phyloP scores from a whole-genome alignment of 192 early-diverging fungal species.

The Gaertneriomyces sp. region DNA sequence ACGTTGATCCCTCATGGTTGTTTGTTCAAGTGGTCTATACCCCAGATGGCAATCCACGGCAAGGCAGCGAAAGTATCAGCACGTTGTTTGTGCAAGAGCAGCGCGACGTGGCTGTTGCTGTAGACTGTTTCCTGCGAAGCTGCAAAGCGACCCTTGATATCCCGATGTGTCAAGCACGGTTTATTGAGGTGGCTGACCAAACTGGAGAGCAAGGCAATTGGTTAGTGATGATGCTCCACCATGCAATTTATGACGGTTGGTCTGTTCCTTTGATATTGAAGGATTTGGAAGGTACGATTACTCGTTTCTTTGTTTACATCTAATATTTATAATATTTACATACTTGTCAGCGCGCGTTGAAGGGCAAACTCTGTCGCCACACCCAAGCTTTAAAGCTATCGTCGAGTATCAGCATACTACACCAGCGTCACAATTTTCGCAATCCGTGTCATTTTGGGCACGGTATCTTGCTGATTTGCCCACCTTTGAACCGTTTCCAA shows the following conservation, averaged over 20 bases:
- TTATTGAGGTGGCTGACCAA: not conserved
- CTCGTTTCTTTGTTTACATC: not conserved
- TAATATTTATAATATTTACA: too few species aligned
- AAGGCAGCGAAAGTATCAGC: not conserved
- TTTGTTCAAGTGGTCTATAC: not conserved
- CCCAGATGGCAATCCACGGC: slow-evolving; percentile 1
- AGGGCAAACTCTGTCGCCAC: not conserved
- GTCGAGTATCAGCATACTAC: not conserved
- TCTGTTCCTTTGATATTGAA: slow-evolving; percentile 17
- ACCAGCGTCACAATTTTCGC: not conserved
- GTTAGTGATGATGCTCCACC: slow-evolving; percentile 13
- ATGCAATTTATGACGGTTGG: slow-evolving; percentile 23
- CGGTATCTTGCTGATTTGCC: slow-evolving; percentile 2
- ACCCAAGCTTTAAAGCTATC: not conserved
- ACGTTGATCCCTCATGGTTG: not conserved
- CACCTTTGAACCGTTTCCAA: not conserved
- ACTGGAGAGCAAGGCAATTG: not conserved
- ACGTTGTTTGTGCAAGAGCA: not conserved
- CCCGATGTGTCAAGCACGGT: not conserved
- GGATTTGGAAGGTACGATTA: not conserved
- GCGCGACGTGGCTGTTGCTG: not conserved
- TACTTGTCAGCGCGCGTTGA: too few species aligned
- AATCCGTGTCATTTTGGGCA: not conserved
- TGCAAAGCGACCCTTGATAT: not conserved
- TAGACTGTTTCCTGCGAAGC: not conserved